Evolutionary conservation across 768 basidiomycete genomes (phyloP).

Genomic region (Xerocomus brunneocitrinus): DNA sequence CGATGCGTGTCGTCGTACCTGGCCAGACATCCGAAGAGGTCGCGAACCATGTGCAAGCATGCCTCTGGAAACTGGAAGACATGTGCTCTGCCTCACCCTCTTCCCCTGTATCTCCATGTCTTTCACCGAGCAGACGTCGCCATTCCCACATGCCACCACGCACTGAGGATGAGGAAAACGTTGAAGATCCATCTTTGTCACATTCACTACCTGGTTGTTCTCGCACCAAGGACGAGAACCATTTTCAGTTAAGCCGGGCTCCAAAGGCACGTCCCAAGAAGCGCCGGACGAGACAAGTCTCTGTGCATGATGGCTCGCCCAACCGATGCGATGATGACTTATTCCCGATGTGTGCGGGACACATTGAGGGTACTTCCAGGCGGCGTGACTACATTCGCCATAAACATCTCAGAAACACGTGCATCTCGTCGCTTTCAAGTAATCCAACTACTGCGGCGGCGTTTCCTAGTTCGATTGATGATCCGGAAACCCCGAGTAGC

Average conservation of each 20-base stretch:
- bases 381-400: slow-evolving; percentile 27
- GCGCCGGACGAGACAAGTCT: slow-evolving; percentile 1
- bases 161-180: background rate
- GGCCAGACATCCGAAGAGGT: slow-evolving; percentile 29
- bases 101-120: background rate
- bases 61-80: slow-evolving; percentile 20
- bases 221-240: slow-evolving; percentile 14
- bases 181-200: background rate
- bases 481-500: slow-evolving; percentile 14
- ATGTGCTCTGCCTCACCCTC: slow-evolving; percentile 4
- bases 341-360: slow-evolving; percentile 11
- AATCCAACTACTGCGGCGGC: slow-evolving; percentile 5
- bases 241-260: background rate
- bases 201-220: background rate
- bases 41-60: slow-evolving; percentile 15
- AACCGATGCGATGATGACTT: slow-evolving; percentile 20
- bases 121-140: slow-evolving; percentile 1
- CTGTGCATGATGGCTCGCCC: background rate
- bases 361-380: slow-evolving; percentile 24
- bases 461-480: slow-evolving; percentile 17
- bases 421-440: slow-evolving; percentile 23
- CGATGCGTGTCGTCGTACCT: slow-evolving; percentile 36
- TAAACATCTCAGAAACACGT: slow-evolving; percentile 27
- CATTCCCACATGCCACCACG: background rate
- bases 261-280: slow-evolving; percentile 6